Evolutionary conservation across 139 green algal species (phyloP).

Genomic region (Zygnema cylindricum): DNA sequence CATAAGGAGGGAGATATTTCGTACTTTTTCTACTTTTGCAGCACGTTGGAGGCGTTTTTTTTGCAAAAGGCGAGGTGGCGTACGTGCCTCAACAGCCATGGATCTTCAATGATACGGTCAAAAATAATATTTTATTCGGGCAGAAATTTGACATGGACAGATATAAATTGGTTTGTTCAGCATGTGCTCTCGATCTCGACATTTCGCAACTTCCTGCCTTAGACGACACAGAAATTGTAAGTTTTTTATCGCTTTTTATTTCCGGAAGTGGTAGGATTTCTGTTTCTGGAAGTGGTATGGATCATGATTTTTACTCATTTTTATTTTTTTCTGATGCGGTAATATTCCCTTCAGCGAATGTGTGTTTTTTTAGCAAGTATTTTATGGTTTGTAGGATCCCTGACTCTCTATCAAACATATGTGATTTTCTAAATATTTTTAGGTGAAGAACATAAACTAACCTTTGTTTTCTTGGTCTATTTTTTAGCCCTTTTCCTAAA

Average conservation of each 20-base stretch:
- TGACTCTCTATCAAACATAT: neutral
- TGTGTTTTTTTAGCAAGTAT: too few species aligned
- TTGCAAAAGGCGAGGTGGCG: constrained; percentile 56
- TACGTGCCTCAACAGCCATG: constrained; percentile 83
- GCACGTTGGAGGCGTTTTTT: constrained; percentile 17
- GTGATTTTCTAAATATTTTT: neutral
- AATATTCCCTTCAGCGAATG: too few species aligned
- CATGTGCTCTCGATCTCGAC: constrained; percentile 52
- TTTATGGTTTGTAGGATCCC: neutral
- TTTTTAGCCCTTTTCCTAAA: too few species aligned
- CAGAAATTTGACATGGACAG: constrained; percentile 55
- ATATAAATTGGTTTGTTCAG: constrained; percentile 47
- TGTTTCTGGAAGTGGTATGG: too few species aligned
- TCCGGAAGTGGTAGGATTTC: neutral
- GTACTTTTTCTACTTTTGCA: constrained; percentile 12
- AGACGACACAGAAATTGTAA: constrained; percentile 86
- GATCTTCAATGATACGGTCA: constrained; percentile 89
- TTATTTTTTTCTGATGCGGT: too few species aligned
- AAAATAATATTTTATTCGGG: constrained; percentile 81
- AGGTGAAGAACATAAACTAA: neutral
- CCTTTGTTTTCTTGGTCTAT: too few species aligned
- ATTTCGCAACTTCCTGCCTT: constrained; percentile 74
- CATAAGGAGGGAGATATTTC: too few species aligned
- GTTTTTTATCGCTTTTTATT: neutral
- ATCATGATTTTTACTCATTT: too few species aligned